A percentile compares a stretch with the other conserved stretches of the same genome.
phyloP scores from a whole-genome alignment of 208 protist genomes.

The Leptomonas pyrrhocoris region DNA sequence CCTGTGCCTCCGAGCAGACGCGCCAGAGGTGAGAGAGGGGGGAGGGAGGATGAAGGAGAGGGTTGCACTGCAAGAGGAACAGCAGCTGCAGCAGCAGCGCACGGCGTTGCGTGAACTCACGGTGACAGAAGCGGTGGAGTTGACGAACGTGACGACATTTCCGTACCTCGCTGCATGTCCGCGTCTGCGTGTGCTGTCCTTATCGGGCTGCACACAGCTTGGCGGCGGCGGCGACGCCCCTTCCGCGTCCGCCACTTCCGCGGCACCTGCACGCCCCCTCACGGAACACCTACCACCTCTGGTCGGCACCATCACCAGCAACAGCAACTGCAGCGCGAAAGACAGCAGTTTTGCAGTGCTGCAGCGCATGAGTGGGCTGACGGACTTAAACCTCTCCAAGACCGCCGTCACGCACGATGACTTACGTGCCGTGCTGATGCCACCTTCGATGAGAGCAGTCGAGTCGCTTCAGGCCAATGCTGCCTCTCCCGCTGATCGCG shows the following conservation, averaged over 20 bases:
- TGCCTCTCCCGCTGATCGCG: not conserved
- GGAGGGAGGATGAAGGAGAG: no score
- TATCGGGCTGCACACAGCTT: conserved; percentile 36
- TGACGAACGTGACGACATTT: conserved; percentile 32
- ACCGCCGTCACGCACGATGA: conserved; percentile 27
- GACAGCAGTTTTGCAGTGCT: conserved; percentile 18
- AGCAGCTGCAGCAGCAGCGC: conserved; percentile 1
- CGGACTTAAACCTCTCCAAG: conserved; percentile 50
- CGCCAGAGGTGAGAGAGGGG: not conserved
- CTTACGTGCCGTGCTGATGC: conserved; percentile 4
- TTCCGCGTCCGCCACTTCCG: not conserved
- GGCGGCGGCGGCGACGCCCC: not conserved
- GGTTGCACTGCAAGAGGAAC: not conserved
- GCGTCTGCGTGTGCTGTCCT: conserved; percentile 27
- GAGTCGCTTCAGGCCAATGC: not conserved
- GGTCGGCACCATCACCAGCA: not conserved
- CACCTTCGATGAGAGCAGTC: not conserved
- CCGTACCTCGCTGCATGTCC: conserved; percentile 32
- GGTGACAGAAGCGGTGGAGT: conserved; percentile 33
- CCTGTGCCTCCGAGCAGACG: conserved; percentile 18
- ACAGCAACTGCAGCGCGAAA: not conserved
- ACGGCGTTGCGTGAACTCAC: conserved; percentile 33
- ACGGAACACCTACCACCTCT: conserved; percentile 1
- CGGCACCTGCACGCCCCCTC: not conserved
- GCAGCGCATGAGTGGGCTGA: conserved; percentile 34